Evolutionary conservation across 2,329 filamentous ascomycete genomes (phyloP).

Genomic region (Xylariaceae sp.): DNA sequence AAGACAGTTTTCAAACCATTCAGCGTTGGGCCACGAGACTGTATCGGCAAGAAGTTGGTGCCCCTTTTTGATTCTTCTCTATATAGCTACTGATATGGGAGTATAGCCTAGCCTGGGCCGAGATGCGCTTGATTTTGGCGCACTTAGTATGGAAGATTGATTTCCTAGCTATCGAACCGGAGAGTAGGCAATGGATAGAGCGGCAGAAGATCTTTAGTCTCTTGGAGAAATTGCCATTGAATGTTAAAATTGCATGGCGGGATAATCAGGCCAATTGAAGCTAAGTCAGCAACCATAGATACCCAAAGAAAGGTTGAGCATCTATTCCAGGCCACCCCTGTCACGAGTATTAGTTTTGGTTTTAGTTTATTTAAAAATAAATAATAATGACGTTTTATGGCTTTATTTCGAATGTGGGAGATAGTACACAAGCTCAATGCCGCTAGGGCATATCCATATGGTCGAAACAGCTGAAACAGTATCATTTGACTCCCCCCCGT

Average conservation of each 20-base stretch:
- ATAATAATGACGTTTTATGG: no score
- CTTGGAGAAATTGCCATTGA: conserved; percentile 6
- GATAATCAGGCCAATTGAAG: no score
- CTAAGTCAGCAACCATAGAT: no score
- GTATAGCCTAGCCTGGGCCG: conserved; percentile 19
- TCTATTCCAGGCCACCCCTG: no score
- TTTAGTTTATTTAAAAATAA: no score
- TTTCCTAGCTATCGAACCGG: conserved; percentile 1
- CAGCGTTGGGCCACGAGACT: conserved; percentile 21
- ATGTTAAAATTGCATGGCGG: conserved; percentile 2
- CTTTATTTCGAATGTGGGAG: no score
- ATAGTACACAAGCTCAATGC: no score
- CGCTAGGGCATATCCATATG: no score
- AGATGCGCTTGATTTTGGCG: conserved; percentile 20
- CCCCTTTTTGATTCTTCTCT: not conserved
- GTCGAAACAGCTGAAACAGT: no score
- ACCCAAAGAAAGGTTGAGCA: no score
- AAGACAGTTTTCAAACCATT: conserved; percentile 14
- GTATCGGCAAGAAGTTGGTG: conserved; percentile 26
- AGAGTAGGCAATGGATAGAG: conserved; percentile 17
- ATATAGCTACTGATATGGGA: not conserved
- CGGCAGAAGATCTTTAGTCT: conserved; percentile 21
- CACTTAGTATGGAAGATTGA: conserved; percentile 26
- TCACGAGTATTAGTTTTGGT: no score
- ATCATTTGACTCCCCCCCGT: no score